Percentiles rank a stretch among this genome's conserved stretches.
These are phyloP conservation scores for Alnus rubra DNA, from an alignment of 306 rosid genomes.

Conservation along the genomic window DNA sequence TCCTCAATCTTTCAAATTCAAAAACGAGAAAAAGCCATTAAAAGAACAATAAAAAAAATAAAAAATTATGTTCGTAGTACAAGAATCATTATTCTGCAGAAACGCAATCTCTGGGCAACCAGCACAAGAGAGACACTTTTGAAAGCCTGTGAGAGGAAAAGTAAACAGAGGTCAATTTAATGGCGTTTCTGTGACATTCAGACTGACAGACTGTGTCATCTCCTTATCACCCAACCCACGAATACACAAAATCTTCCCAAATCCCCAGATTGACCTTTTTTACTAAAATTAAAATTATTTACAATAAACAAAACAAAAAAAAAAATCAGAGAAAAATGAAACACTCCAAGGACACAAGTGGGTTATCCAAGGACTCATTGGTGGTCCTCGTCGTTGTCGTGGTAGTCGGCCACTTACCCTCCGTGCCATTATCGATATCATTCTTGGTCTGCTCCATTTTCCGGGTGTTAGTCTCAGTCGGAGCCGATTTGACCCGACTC, in stretches of 20 bases:
- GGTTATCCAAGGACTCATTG: slow-evolving; percentile 76
- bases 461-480: slow-evolving; percentile 30
- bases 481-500: slow-evolving; percentile 28
- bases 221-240: background rate
- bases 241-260: background rate
- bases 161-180: slow-evolving; percentile 23
- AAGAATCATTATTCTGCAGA: background rate
- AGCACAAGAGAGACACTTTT: background rate
- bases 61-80: too few species aligned
- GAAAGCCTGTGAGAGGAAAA: background rate
- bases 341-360: slow-evolving; percentile 90
- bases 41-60: too few species aligned
- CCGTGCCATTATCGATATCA: background rate
- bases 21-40: background rate
- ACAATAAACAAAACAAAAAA: slow-evolving; percentile 8
- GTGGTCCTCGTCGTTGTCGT: background rate
- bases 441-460: slow-evolving; percentile 37
- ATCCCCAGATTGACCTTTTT: slow-evolving; percentile 32
- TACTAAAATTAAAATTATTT: slow-evolving; percentile 20
- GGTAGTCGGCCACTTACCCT: slow-evolving; percentile 35
- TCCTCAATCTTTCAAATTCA: background rate
- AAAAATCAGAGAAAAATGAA: slow-evolving; percentile 29
- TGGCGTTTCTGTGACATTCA: slow-evolving; percentile 17
- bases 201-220: background rate
- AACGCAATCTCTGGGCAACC: background rate